phyloP scores from a whole-genome alignment of 2,329 filamentous ascomycete genomes.

The Pyrenochaeta sp. region DNA sequence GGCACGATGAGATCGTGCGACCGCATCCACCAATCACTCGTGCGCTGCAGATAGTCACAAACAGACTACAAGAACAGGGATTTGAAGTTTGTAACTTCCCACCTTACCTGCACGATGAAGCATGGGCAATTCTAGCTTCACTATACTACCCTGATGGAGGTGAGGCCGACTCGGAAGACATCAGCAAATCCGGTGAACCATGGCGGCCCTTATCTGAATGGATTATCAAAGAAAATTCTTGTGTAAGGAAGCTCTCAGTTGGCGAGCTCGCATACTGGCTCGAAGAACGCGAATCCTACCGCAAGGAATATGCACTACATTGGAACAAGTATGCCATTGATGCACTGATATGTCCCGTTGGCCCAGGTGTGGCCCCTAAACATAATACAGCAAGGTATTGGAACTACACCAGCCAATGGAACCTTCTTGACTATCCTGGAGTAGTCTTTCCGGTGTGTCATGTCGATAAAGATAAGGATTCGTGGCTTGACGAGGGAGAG shows the following conservation, averaged over 20 bases:
- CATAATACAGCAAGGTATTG: constrained; percentile 66
- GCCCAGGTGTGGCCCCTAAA: constrained; percentile 63
- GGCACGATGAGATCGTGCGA: constrained; percentile 69
- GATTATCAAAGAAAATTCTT: constrained; percentile 65
- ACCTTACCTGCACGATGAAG: constrained; percentile 59
- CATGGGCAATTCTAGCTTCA: constrained; percentile 57
- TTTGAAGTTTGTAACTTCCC: constrained; percentile 63
- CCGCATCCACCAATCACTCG: constrained; percentile 72
- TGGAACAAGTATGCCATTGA: constrained; percentile 61
- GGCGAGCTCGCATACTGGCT: constrained; percentile 55
- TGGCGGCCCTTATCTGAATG: constrained; percentile 66
- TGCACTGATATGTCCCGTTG: constrained; percentile 68
- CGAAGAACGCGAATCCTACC: constrained; percentile 54
- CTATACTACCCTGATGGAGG: constrained; percentile 66
- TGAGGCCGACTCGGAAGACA: constrained; percentile 59
- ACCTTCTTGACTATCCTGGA: constrained; percentile 72
- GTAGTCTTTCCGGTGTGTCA: constrained; percentile 65
- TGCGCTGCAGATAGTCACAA: constrained; percentile 60
- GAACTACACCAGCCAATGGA: constrained; percentile 74
- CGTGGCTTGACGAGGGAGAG: constrained; percentile 39
- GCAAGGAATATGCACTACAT: constrained; percentile 54
- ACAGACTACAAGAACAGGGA: constrained; percentile 55
- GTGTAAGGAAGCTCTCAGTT: constrained; percentile 52
- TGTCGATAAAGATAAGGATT: constrained; percentile 55
- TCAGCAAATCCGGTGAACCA: constrained; percentile 66